Evolutionary conservation across 1,139 yeast genomes (phyloP).

Genomic region (Suhomyces bolitotheri): DNA sequence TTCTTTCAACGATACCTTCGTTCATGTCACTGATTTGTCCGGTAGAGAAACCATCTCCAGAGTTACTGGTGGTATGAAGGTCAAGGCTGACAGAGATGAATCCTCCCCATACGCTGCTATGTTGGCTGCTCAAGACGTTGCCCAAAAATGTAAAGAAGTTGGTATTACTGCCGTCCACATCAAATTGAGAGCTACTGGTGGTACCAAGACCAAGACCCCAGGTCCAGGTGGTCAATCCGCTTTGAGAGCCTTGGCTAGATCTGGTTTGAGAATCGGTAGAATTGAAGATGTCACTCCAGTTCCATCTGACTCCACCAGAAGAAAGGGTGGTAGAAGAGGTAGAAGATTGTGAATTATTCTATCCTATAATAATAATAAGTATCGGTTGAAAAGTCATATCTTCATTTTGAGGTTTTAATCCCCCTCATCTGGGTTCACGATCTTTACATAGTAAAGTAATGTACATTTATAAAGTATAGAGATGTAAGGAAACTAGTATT

Average conservation of each 20-base stretch:
- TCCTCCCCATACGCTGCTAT: slow-evolving; percentile 99
- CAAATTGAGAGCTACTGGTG: slow-evolving; percentile 99
- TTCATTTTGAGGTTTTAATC: slow-evolving; percentile 7
- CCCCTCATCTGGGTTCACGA: slow-evolving; percentile 8
- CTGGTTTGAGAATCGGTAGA: slow-evolving; percentile 99
- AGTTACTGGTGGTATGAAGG: slow-evolving; percentile 99
- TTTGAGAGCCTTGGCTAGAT: slow-evolving; percentile 99
- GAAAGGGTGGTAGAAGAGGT: slow-evolving; percentile 99
- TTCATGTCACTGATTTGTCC: slow-evolving; percentile 98
- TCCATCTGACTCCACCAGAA: slow-evolving; percentile 99
- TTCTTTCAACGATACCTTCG: slow-evolving; percentile 99
- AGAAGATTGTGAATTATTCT: slow-evolving; percentile 81
- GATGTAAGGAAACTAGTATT: background rate
- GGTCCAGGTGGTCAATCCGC: slow-evolving; percentile 99
- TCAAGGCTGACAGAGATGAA: slow-evolving; percentile 99
- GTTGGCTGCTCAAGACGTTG: slow-evolving; percentile 99
- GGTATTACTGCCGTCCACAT: slow-evolving; percentile 99
- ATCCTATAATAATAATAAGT: slow-evolving; percentile 14
- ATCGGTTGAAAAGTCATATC: slow-evolving; percentile 12
- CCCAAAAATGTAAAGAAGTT: slow-evolving; percentile 98
- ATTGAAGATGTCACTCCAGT: slow-evolving; percentile 99
- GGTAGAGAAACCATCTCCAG: slow-evolving; percentile 99
- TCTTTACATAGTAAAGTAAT: slow-evolving; percentile 14
- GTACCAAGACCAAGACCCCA: slow-evolving; percentile 99
- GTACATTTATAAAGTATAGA: slow-evolving; percentile 15